phyloP scores from a whole-genome alignment of 306 rosid species.

The Oxytropis ochrocephala region DNA sequence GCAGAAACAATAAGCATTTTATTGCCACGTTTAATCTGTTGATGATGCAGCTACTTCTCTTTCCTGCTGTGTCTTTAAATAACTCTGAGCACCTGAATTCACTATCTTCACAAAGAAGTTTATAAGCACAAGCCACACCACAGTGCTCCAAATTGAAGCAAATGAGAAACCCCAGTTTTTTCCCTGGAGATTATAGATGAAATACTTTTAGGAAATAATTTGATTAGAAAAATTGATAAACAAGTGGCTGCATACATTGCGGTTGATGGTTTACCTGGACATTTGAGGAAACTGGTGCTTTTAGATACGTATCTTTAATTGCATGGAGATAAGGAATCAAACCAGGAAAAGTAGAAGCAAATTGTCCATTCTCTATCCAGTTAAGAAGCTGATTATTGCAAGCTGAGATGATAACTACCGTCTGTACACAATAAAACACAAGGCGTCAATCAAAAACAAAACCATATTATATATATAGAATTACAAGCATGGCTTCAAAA shows the following conservation, averaged over 20 bases:
- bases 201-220: background rate
- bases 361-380: constrained; percentile 87
- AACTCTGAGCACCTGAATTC: constrained; percentile 74
- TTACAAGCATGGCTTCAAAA: background rate
- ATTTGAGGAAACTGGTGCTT: constrained; percentile 38
- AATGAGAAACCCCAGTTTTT: constrained; percentile 83
- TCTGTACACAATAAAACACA: constrained; percentile 36
- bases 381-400: constrained; percentile 97
- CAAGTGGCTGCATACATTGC: background rate
- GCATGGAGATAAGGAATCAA: constrained; percentile 54
- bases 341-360: constrained; percentile 52
- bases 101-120: constrained; percentile 87
- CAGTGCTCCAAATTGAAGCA: constrained; percentile 70
- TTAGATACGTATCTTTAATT: constrained; percentile 64
- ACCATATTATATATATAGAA: background rate
- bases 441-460: background rate
- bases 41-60: constrained; percentile 39
- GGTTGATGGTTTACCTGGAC: constrained; percentile 47
- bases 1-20: constrained; percentile 17
- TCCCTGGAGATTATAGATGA: constrained; percentile 38
- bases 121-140: constrained; percentile 95
- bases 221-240: constrained; percentile 9
- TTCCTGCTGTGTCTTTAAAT: constrained; percentile 71
- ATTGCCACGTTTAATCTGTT: constrained; percentile 8
- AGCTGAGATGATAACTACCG: constrained; percentile 73